Conservation (phyloP, 2,329 filamentous ascomycete genomes). For the Fusarium zealandicum region DNA sequence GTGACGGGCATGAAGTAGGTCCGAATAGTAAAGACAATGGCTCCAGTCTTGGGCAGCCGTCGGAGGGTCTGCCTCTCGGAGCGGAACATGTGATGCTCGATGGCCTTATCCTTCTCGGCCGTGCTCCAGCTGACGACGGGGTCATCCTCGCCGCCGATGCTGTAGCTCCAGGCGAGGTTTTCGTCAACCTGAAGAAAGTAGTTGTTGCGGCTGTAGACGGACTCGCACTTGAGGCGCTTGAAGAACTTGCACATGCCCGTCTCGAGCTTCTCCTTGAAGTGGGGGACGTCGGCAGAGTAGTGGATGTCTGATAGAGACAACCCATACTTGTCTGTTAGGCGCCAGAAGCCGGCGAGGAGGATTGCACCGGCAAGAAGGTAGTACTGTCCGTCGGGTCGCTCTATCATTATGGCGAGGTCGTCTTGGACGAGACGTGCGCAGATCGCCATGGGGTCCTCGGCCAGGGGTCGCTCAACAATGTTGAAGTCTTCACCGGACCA, state of each 20-base stretch:
- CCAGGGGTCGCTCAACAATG: conserved; percentile 66
- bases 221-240: conserved; percentile 71
- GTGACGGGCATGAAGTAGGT: conserved; percentile 80
- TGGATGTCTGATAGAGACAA: conserved; percentile 84
- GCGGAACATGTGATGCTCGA: conserved; percentile 78
- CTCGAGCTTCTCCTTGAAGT: conserved; percentile 74
- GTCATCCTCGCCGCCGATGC: conserved; percentile 76
- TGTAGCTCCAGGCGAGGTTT: conserved; percentile 74
- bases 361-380: conserved; percentile 80
- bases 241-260: conserved; percentile 86
- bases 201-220: conserved; percentile 72
- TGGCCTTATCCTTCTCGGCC: conserved; percentile 75
- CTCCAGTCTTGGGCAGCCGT: conserved; percentile 64
- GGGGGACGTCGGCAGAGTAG: conserved; percentile 77
- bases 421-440: conserved; percentile 78
- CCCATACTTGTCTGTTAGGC: conserved; percentile 79
- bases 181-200: conserved; percentile 92
- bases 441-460: conserved; percentile 81
- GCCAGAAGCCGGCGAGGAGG: conserved; percentile 83
- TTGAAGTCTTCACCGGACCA: conserved; percentile 77
- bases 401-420: conserved; percentile 85
- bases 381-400: conserved; percentile 77
- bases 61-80: conserved; percentile 77
- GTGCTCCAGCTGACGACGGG: conserved; percentile 74
- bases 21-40: conserved; percentile 76